A percentile compares a stretch with the other conserved stretches of the same genome.
Conservation (phyloP, 805 yeast genomes). For the Yarrowia hollandica region DNA sequence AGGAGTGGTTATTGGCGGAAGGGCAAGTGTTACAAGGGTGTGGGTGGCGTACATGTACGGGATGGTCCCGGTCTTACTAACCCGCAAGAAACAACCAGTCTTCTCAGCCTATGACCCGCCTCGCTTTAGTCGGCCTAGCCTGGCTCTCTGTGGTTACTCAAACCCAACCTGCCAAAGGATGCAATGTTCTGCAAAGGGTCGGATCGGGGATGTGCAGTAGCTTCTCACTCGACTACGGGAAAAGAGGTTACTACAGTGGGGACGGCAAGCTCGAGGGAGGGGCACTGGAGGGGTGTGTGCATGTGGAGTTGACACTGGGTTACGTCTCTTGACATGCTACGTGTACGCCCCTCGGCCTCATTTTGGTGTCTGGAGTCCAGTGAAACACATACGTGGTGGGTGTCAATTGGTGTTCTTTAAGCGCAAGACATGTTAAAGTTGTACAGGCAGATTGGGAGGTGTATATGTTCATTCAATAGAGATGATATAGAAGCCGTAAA, state of each 20-base stretch:
- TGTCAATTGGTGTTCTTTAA: constrained; percentile 20
- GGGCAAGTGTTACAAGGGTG: too few relatives aligned
- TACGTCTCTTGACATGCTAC: neutral
- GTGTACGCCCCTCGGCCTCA: neutral
- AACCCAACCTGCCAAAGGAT: constrained; percentile 21
- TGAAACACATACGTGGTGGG: constrained; percentile 5
- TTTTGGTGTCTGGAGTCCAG: too few relatives aligned
- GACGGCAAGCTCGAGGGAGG: neutral
- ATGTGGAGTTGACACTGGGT: neutral
- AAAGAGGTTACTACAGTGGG: neutral
- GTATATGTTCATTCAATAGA: neutral
- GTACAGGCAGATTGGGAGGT: constrained; percentile 16
- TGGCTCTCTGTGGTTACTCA: constrained; percentile 1
- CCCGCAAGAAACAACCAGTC: too few relatives aligned
- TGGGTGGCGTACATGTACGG: too few relatives aligned
- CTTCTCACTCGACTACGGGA: neutral
- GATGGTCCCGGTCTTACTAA: too few relatives aligned
- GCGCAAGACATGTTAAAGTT: constrained; percentile 25
- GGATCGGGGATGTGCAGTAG: constrained; percentile 27
- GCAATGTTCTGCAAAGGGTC: constrained; percentile 24
- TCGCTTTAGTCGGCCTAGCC: neutral
- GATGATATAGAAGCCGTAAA: neutral
- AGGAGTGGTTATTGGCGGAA: too few relatives aligned
- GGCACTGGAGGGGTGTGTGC: neutral
- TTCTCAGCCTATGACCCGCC: too few relatives aligned